A percentile compares a stretch with the other conserved stretches of the same genome.
Conservation (phyloP, 2,329 filamentous ascomycete genomes). For the Penicillium decumbens region DNA sequence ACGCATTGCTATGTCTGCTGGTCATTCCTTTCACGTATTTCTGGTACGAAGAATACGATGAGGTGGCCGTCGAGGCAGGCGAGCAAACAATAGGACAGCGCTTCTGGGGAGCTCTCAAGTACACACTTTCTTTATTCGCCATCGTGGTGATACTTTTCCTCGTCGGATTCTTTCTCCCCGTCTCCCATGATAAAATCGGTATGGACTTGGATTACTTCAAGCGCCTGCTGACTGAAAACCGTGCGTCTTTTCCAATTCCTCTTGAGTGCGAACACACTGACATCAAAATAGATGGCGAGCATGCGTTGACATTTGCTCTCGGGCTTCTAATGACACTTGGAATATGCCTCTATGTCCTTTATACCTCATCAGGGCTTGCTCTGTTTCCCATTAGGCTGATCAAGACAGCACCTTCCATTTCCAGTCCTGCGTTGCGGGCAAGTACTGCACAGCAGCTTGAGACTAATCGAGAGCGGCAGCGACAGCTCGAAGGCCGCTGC, state of each 20-base stretch:
- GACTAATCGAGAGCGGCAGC: constrained; percentile 83
- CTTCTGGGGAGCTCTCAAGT: constrained; percentile 81
- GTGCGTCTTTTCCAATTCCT: constrained; percentile 40
- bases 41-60: constrained; percentile 95
- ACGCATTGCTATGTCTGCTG: constrained; percentile 81
- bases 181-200: constrained; percentile 62
- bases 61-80: constrained; percentile 76
- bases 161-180: constrained; percentile 88
- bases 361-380: constrained; percentile 83
- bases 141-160: constrained; percentile 75
- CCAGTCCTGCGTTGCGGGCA: constrained; percentile 70
- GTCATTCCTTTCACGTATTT: constrained; percentile 96
- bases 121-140: constrained; percentile 77
- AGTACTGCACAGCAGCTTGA: constrained; percentile 76
- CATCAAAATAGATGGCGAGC: constrained; percentile 64
- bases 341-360: constrained; percentile 78
- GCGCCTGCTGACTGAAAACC: constrained; percentile 74
- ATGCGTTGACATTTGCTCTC: constrained; percentile 82
- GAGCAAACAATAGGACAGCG: constrained; percentile 66
- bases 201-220: constrained; percentile 89
- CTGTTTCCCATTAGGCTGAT: constrained; percentile 86
- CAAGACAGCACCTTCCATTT: constrained; percentile 83
- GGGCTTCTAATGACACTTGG: constrained; percentile 86
- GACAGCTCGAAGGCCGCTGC: constrained; percentile 82
- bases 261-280: not conserved